These are phyloP conservation scores for Starmerella cellae DNA, from an alignment of 805 yeast species.

Conservation along the genomic window DNA sequence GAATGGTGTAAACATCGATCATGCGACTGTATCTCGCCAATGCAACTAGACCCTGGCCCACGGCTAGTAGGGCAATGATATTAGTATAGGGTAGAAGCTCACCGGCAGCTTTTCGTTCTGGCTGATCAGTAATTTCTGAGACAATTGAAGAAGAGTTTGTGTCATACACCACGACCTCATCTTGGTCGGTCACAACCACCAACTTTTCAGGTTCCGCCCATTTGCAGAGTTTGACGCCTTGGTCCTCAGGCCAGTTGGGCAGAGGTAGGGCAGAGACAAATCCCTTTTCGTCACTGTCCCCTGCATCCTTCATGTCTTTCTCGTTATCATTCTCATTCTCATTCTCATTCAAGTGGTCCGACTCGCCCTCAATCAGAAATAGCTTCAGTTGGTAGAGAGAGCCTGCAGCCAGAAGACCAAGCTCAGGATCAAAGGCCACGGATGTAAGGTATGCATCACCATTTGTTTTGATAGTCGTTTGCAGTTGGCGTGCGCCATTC, in stretches of 20 bases:
- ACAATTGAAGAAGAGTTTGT: slow-evolving; percentile 7
- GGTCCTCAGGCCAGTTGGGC: slow-evolving; percentile 4
- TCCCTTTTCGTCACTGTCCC: not conserved
- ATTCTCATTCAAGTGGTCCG: slow-evolving; percentile 17
- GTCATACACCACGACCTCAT: slow-evolving; percentile 21
- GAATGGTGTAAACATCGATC: slow-evolving; percentile 37
- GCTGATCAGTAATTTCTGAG: slow-evolving; percentile 5
- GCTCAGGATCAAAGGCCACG: slow-evolving; percentile 53
- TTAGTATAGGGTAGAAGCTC: slow-evolving; percentile 33
- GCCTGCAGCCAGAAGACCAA: slow-evolving; percentile 55
- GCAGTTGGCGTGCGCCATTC: slow-evolving; percentile 37
- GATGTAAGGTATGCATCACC: slow-evolving; percentile 61
- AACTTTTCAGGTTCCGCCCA: slow-evolving; percentile 18
- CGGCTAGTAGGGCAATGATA: slow-evolving; percentile 40
- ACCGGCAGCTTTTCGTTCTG: not conserved
- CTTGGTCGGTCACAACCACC: slow-evolving; percentile 21
- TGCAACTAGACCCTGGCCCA: slow-evolving; percentile 38
- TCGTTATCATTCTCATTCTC: slow-evolving; percentile 27
- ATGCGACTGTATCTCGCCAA: slow-evolving; percentile 53
- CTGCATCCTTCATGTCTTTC: no score
- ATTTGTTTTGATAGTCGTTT: slow-evolving; percentile 5
- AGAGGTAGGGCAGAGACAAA: slow-evolving; percentile 23
- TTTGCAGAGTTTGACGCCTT: slow-evolving; percentile 6
- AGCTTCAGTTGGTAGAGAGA: slow-evolving; percentile 55
- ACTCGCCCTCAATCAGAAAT: slow-evolving; percentile 41